Evolutionary conservation across 495 filamentous ascomycete species (phyloP), one percentile per base, ranked within the genome.

Genomic region (Aspergillus affinis): DNA sequence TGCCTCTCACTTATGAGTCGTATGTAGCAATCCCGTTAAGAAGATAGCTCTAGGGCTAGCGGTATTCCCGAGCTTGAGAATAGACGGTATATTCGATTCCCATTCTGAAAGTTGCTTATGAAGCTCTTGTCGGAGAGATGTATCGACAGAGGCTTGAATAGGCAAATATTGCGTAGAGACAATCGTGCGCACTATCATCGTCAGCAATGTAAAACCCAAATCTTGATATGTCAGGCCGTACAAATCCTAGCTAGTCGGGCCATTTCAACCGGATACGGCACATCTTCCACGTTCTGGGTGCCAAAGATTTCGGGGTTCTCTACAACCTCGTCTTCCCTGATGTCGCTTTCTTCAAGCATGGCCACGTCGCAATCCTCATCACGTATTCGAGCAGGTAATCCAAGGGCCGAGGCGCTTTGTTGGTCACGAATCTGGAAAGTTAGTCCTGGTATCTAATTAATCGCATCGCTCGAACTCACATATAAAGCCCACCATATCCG

Each of bases 401-500:
- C 75, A 1, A 75, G 57, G 4, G 75, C 75, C 18, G 73, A 73
- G 0, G 75, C 74, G 21, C 72, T 75, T 63, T 78, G 75, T 55
- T 78, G 75, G 32, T 78, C 75, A 19, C 75, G 70, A 9, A 75
- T 69, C 73, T 77, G 17, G 18, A 23, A 17, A 13, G 21, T 55
- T 55, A 45, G 9, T 23, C 48, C 9, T 32, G 8, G 26, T 32
- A 4, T 1, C 10, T 15, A 30, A 6, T 6, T 8, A 6, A 21
- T 51, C 5, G 8, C 19, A 20, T 15, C 27, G 17, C 15, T 18
- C 36, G 32, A n/a, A 61, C 68, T 48, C 61, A 79, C 77, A 65
- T 80, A 81, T 50, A 79, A 55, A 59, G 76, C 74, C 78, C 78
- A 81, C 76, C 78, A 81, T 10, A 81, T 78, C 20, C 77, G 55